Evolutionary conservation across 257 asterid species (phyloP), one percentile per base, ranked within the genome.

Genomic region (Striga asiatica): DNA sequence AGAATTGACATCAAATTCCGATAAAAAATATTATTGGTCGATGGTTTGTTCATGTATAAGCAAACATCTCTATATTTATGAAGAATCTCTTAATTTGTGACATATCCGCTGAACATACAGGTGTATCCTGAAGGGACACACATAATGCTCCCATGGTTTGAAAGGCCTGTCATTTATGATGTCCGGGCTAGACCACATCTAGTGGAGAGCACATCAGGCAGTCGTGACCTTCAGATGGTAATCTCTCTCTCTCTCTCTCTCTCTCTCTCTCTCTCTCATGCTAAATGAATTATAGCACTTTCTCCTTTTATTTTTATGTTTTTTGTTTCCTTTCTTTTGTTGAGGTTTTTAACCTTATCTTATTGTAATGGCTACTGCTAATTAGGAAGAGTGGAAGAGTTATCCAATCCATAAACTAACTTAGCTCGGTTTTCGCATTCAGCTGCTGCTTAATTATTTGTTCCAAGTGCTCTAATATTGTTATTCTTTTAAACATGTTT

Each of bases 141-240:
- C 60, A 67, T 80, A 65, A 77, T 67, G 70, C 31, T 77, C 23
- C 88, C 88, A 14, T 80, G 71, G 77, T 62, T 80, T 56, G 88
- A 80, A 62, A 70, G 88, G 66, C 84, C 84, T 39, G 46, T 55
- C 54, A 70, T 80, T 22, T 80, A 74, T 64, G 88, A 80, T 66
- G 77, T 77, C 25, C 84, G 82, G 29, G 84, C 88, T 23, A 73
- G 76, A 31, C 78, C 88, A 62, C 68, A 74, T 60, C 62, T 70
- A 12, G 77, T 81, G 35, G 78, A 75, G 47, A 70, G 84, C 65
- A 72, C 80, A 20, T 77, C 84, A 0, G 84, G 88, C 38, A 80
- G 84, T 70, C 80, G 82, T 28, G 82, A 77, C 20, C 84, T 80
- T 56, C 88, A 80, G 66, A 80, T 75, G 84, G 82, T 80, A 70